These are phyloP conservation scores for Dactylellina parvicollis DNA, from an alignment of 2,329 filamentous ascomycete species.

Conservation along the genomic window DNA sequence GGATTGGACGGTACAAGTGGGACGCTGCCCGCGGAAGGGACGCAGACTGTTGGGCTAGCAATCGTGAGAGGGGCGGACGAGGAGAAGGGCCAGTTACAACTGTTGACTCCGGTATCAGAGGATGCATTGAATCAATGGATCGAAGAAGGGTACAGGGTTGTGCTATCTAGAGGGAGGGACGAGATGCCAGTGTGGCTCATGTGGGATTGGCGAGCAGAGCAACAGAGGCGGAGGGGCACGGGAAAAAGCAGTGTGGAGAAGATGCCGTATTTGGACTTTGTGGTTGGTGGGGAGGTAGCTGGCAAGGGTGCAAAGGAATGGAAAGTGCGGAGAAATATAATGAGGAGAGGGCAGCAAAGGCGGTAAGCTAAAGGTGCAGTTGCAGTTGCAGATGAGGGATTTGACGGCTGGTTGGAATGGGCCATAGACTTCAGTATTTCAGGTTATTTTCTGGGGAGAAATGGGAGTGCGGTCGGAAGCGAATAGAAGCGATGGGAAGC, in stretches of 20 bases:
- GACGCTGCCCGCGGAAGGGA: slow-evolving; percentile 68
- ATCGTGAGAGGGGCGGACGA: slow-evolving; percentile 76
- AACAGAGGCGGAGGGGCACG: slow-evolving; percentile 40
- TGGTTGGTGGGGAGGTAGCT: slow-evolving; percentile 68
- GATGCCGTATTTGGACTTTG: slow-evolving; percentile 70
- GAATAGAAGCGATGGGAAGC: slow-evolving; percentile 52
- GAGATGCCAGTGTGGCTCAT: slow-evolving; percentile 74
- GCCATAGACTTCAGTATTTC: slow-evolving; percentile 5
- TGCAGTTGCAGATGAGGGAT: slow-evolving; percentile 19
- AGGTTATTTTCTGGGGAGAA: too few relatives aligned
- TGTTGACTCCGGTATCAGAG: slow-evolving; percentile 70
- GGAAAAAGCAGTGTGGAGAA: slow-evolving; percentile 55
- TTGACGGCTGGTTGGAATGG: slow-evolving; percentile 20
- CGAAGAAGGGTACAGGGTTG: slow-evolving; percentile 65
- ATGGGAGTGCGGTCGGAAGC: slow-evolving; percentile 45
- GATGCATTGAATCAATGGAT: slow-evolving; percentile 62
- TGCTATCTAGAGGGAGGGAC: slow-evolving; percentile 74
- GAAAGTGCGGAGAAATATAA: slow-evolving; percentile 66
- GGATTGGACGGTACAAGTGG: slow-evolving; percentile 70
- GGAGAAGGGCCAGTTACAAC: slow-evolving; percentile 67
- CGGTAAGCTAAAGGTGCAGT: slow-evolving; percentile 7
- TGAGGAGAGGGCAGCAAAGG: slow-evolving; percentile 46
- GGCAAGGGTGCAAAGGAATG: slow-evolving; percentile 71
- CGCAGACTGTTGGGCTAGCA: slow-evolving; percentile 71
- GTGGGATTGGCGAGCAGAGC: slow-evolving; percentile 55